Evolutionary conservation across 2,329 filamentous ascomycete species (phyloP), one percentile per base, ranked within the genome.

Genomic region (Rhynchosporium secalis): DNA sequence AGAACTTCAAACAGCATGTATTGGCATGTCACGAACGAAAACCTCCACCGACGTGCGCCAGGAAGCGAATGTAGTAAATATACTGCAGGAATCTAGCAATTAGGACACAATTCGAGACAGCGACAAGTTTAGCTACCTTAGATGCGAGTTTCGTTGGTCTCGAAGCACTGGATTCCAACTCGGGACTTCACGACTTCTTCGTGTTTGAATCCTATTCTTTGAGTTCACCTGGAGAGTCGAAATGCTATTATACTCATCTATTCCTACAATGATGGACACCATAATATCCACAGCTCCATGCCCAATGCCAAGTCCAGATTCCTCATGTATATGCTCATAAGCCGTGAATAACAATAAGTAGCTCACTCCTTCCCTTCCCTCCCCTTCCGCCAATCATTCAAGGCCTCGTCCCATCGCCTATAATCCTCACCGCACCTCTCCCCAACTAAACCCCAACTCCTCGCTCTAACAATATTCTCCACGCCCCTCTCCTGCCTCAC

Each of bases 361-460:
- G 20, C 1, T 41, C 20, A 38, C 26, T 55, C 6, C 62, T 20
- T 54, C 28, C 26, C 58, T 54, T 70, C 65, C 48, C 56, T 66
- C 29, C 46, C 56, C 56, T 66, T 79, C 68, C 81, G 78, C 90
- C 90, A 92, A 43, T 75, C 76, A 65, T 83, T 81, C 52, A 91
- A 73, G 1, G 86, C 87, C 62, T 83, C 80, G 71, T 92, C 86
- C 82, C 88, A 91, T 15, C 78, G 81, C 47, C 79, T 77, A 1
- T 78, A 79, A 45, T 79, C 77, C 54, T 81, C 83, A 9, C 80
- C 84, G 73, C 95, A 98, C 68, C 92, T 82, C 72, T 93, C 89
- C 46, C 81, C 83, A 3, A 97, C 82, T 31, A 96, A 74, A 0
- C 82, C 81, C 94, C 95, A 98, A 0, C 90, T 96, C 74, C 92